Conservation (phyloP, 768 basidiomycete species). For the Psilocybe subaeruginosa region DNA sequence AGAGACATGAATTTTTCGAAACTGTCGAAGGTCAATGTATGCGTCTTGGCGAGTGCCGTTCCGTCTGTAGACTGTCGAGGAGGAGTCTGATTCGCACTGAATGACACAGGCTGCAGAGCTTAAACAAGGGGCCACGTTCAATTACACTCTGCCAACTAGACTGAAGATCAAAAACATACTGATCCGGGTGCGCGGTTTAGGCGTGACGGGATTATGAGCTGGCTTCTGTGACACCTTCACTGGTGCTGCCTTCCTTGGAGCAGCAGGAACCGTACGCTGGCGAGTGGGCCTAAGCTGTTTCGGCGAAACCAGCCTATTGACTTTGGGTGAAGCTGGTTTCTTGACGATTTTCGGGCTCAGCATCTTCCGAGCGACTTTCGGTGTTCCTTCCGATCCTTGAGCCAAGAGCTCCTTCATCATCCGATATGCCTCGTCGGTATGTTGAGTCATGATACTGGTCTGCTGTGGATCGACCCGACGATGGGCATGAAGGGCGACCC, state of each 20-base stretch:
- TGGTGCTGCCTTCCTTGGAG: constrained; percentile 31
- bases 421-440: constrained; percentile 55
- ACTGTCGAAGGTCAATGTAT: constrained; percentile 37
- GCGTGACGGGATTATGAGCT: constrained; percentile 41
- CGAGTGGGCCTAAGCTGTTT: constrained; percentile 22
- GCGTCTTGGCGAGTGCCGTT: constrained; percentile 9
- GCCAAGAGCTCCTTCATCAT: constrained; percentile 44
- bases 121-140: neutral
- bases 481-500: constrained; percentile 75
- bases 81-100: constrained; percentile 28
- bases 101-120: constrained; percentile 34
- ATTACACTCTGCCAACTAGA: neutral
- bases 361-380: constrained; percentile 20
- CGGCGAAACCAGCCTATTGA: constrained; percentile 23
- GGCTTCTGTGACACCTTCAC: constrained; percentile 22
- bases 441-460: constrained; percentile 46
- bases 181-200: constrained; percentile 43
- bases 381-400: constrained; percentile 5
- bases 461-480: constrained; percentile 48
- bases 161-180: constrained; percentile 23
- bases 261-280: constrained; percentile 23
- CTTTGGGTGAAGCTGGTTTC: constrained; percentile 20
- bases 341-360: constrained; percentile 24
- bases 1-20: constrained; percentile 47
- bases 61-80: constrained; percentile 26